A percentile compares a stretch with the other conserved stretches of the same genome.
Conservation (phyloP, 495 filamentous ascomycete genomes). For the Neurospora intermedia region DNA sequence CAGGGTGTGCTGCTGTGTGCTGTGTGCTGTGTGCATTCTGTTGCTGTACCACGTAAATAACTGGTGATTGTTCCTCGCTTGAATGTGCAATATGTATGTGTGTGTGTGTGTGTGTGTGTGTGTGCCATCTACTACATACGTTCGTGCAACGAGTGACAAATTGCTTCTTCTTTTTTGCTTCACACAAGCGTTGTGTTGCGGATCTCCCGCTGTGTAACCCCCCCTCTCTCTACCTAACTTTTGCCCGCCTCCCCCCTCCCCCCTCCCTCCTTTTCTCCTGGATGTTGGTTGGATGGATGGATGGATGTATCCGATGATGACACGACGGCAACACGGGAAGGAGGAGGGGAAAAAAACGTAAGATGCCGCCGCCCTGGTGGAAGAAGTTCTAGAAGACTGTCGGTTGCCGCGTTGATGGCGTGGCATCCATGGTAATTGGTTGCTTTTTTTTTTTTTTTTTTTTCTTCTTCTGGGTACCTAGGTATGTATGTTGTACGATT, state of each 20-base stretch:
- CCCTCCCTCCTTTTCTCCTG: neutral
- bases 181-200: neutral
- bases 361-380: neutral
- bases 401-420: neutral
- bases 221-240: neutral
- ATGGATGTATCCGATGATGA: neutral
- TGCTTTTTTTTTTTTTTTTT: neutral
- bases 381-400: neutral
- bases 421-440: neutral
- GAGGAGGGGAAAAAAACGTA: neutral
- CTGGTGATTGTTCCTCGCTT: neutral
- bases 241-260: neutral
- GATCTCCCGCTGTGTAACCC: neutral
- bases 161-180: too few species aligned
- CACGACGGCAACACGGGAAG: neutral
- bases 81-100: neutral
- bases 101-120: neutral
- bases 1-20: neutral
- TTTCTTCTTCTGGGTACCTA: too few species aligned
- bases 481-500: neutral
- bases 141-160: neutral
- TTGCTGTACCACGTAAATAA: neutral
- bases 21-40: neutral
- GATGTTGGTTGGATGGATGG: neutral
- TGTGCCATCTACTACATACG: neutral